Conservation (phyloP, 2,329 filamentous ascomycete species). For the Pleomassaria siparia region DNA sequence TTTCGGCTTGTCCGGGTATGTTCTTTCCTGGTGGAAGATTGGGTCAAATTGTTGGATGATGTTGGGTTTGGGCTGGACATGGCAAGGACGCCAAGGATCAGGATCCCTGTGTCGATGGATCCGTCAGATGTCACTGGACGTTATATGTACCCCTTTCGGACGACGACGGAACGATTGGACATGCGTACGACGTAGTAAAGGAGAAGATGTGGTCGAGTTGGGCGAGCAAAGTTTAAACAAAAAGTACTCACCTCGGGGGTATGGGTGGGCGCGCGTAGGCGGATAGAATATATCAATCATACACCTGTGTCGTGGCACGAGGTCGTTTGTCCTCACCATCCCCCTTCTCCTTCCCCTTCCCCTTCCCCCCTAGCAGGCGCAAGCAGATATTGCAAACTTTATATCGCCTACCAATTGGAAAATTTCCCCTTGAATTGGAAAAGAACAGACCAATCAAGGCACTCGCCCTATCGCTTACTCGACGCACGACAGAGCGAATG, state of each 20-base stretch:
- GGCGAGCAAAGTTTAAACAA: not conserved
- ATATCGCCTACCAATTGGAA: not conserved
- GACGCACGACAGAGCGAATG: not conserved
- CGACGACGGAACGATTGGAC: not conserved
- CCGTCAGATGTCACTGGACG: not conserved
- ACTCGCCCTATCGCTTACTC: slow-evolving; percentile 16
- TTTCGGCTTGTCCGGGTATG: too few relatives aligned
- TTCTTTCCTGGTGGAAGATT: not conserved
- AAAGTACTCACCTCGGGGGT: not conserved
- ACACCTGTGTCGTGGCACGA: not conserved
- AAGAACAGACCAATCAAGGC: slow-evolving; percentile 18
- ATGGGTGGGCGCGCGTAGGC: not conserved
- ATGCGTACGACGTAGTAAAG: not conserved
- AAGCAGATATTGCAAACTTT: too few relatives aligned
- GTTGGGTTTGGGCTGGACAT: not conserved
- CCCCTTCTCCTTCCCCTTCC: too few relatives aligned
- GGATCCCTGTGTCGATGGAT: slow-evolving; percentile 14
- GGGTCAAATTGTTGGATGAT: not conserved
- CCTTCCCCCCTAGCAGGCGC: too few relatives aligned
- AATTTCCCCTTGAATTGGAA: not conserved
- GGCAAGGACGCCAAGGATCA: slow-evolving; percentile 1
- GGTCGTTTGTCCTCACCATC: not conserved
- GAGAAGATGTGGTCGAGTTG: not conserved
- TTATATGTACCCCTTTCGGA: not conserved
- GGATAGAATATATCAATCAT: not conserved